A percentile compares a stretch with the other conserved stretches of the same genome.
These are phyloP conservation scores for Ophiostoma novo-ulmi DNA, from an alignment of 2,329 filamentous ascomycete species.

Conservation along the genomic window DNA sequence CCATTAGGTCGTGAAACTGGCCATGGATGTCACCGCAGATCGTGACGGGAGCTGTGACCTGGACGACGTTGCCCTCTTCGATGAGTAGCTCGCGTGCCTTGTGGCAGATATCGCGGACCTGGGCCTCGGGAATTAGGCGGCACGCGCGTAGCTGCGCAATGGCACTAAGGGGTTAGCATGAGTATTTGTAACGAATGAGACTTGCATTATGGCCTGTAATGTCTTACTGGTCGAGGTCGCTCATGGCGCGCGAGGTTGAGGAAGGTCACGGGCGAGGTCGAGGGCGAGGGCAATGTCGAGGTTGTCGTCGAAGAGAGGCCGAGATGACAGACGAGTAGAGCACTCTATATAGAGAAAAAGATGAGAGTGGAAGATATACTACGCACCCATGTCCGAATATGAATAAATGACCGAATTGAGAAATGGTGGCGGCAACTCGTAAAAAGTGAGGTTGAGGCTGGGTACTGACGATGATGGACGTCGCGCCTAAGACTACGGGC, in stretches of 20 bases:
- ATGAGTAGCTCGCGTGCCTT: constrained; percentile 94
- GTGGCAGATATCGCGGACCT: constrained; percentile 95
- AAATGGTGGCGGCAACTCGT: background rate
- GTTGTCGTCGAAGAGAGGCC: background rate
- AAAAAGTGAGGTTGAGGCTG: background rate
- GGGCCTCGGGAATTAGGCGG: constrained; percentile 87
- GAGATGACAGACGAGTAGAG: background rate
- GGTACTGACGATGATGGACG: background rate
- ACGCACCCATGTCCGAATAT: constrained; percentile 1
- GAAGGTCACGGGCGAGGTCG: background rate
- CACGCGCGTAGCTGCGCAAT: constrained; percentile 94
- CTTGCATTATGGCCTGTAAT: background rate
- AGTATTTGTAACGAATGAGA: background rate
- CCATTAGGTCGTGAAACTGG: constrained; percentile 96
- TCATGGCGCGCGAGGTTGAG: constrained; percentile 53
- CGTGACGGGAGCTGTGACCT: constrained; percentile 91
- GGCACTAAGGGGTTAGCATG: constrained; percentile 45
- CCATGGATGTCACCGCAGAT: constrained; percentile 97
- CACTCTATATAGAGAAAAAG: background rate
- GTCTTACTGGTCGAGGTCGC: constrained; percentile 70
- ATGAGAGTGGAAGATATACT: background rate
- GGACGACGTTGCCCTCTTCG: constrained; percentile 95
- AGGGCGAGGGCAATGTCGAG: background rate
- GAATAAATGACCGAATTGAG: background rate
- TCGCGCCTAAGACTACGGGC: background rate